Base-by-base conservation (phyloP, 1,284 basidiomycete genomes). In the Coniophora puteana region DNA sequence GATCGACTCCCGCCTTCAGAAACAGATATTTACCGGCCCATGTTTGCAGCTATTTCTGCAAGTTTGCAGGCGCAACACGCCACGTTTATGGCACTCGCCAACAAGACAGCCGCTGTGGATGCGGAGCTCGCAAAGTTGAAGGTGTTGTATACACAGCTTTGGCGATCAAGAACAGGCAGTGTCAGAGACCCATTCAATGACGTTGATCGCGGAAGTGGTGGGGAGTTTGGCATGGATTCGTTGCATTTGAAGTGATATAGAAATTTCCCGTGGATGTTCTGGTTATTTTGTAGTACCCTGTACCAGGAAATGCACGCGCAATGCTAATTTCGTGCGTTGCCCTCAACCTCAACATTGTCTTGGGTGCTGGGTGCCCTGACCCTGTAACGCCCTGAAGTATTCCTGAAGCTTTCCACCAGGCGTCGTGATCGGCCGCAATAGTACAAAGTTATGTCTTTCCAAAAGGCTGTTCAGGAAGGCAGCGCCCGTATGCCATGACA, bases 21-120 rank as follows among this genome's bases (percentile, higher is more conserved):
- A 22, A 40, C 36, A 20, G 17, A 38, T 26, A 27, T 38, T 14
- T 29, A 22, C 17, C n/a, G 5, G 12, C 22, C 26, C 17, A 22
- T 24, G 40, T 26, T 33, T n/a, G 32, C 45, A 88, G 86, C 74
- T 31, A 83, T 89, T 44, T 67, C 81, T 5, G 71, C 83, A 3
- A 84, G 84, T 8, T 66, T 89, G 17, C 83, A 87, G 58, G 80
- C 81, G 4, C 85, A 89, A 59, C 79, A 89, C 49, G 67, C 74
- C 5, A 82, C 78, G 3, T 89, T 87, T 61, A 71, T 88, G 18
- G 69, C 82, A 4, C 73, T 89, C 23, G 86, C 86, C 5, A 74
- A 71, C 48, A 85, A 80, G 60, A 82, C 82, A 2, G 85, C 86
- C 11, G 66, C 75, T 2, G 61, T 87, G 5, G 80, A 89, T 44